Conservation (phyloP, 805 yeast genomes). For the Wickerhamomyces canadensis region DNA sequence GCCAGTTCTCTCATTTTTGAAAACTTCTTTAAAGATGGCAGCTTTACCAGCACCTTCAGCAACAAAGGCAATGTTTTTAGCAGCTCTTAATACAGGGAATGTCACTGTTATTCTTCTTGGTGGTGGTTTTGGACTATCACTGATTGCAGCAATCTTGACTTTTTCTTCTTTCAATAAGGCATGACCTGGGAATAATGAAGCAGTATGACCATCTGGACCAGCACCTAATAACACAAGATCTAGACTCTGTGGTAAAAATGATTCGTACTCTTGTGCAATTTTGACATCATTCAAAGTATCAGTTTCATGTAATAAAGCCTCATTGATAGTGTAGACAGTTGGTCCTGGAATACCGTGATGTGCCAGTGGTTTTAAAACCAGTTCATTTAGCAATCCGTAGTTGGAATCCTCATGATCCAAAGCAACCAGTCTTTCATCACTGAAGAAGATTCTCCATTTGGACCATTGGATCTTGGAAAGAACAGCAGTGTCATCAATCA, state of each 20-base stretch:
- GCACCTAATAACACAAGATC: constrained; percentile 81
- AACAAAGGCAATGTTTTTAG: constrained; percentile 61
- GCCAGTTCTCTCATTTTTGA: constrained; percentile 39
- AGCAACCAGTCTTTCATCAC: constrained; percentile 89
- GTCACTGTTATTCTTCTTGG: constrained; percentile 88
- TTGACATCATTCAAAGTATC: constrained; percentile 40
- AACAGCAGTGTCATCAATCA: constrained; percentile 50
- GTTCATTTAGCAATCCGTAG: constrained; percentile 67
- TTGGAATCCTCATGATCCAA: constrained; percentile 79
- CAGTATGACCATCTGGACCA: constrained; percentile 96
- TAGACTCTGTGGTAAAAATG: constrained; percentile 43
- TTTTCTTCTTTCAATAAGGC: constrained; percentile 49
- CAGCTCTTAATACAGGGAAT: constrained; percentile 57
- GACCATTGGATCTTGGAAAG: constrained; percentile 51
- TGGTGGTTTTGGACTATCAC: constrained; percentile 91
- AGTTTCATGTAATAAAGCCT: constrained; percentile 49
- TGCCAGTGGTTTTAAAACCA: constrained; percentile 35
- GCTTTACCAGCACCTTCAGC: constrained; percentile 90
- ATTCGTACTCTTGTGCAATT: constrained; percentile 61
- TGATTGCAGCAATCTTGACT: constrained; percentile 54
- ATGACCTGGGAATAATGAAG: constrained; percentile 89
- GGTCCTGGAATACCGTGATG: constrained; percentile 40
- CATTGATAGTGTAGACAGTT: constrained; percentile 61
- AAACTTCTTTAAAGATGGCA: constrained; percentile 62
- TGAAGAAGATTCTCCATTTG: constrained; percentile 77